These are phyloP conservation scores for Chloris gayana DNA, from an alignment of 176 grass and related monocot species.

Conservation along the genomic window DNA sequence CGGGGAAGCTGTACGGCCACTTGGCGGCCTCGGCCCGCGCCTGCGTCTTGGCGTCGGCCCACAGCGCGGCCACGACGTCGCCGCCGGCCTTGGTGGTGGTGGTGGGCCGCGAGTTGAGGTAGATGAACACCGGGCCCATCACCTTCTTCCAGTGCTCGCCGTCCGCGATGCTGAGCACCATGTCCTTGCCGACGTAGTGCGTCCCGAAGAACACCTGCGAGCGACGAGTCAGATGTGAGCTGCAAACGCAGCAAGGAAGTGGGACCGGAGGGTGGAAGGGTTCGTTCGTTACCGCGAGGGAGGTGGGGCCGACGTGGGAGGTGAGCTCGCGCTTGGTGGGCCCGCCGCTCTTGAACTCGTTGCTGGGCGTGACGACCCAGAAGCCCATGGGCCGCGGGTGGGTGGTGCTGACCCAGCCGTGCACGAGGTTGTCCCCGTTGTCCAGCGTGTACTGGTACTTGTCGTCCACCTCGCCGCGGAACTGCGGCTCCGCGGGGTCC, in stretches of 20 bases:
- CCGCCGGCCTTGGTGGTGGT: too few relatives aligned
- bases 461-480: conserved; percentile 89
- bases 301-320: conserved; percentile 77
- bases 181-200: conserved; percentile 65
- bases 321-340: conserved; percentile 70
- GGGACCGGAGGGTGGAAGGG: too few relatives aligned
- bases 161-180: conserved; percentile 45
- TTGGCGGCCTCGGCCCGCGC: conserved; percentile 44
- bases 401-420: conserved; percentile 63
- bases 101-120: conserved; percentile 55
- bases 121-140: conserved; percentile 83
- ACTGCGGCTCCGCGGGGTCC: conserved; percentile 47
- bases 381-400: conserved; percentile 49
- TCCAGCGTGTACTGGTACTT: conserved; percentile 80
- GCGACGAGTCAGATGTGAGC: too few relatives aligned
- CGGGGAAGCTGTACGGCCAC: conserved; percentile 80
- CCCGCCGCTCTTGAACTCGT: conserved; percentile 74
- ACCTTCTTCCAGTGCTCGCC: conserved; percentile 81
- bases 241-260: too few relatives aligned
- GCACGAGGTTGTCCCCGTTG: conserved; percentile 54
- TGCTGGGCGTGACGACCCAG: conserved; percentile 76
- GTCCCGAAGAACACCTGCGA: conserved; percentile 67
- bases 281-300: conserved; percentile 63
- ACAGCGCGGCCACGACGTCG: too few relatives aligned
- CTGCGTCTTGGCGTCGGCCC: conserved; percentile 76